Evolutionary conservation across 192 early-diverging fungal species (phyloP), one percentile per base, ranked within the genome.

Genomic region (Pecoramyces ruminantium): DNA sequence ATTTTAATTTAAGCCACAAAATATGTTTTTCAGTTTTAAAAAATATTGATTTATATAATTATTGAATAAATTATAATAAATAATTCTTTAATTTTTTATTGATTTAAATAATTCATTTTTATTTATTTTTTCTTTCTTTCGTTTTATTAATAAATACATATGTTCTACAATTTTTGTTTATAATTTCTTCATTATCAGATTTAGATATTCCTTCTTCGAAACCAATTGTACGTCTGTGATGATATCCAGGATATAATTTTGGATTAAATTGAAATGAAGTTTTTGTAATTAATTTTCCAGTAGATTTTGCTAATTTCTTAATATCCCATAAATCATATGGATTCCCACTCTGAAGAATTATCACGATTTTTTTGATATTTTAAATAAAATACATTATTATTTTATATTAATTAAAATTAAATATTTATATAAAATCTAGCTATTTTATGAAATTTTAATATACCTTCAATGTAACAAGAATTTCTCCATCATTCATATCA

Each of bases 151-250:
- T 88, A 90, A 96, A 96, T 29, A 92, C 83, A 85, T 90, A 92
- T 17, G 91, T 92, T 83, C 92, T 89, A 18, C 92, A 91, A 2
- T 84, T 84, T 81, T 91, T 89, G 77, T 88, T 82, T 6, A 83
- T 16, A 34, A 97, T 95, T 84, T 98, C 96, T 78, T 88, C 89
- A 84, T 98, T 98, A 12, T 86, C 90, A 9, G 84, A 86, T 30
- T 86, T 88, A 51, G 93, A 95, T 21, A 93, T 40, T 0, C 94
- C 94, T 29, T 96, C 90, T 83, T 95, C 91, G 84, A 93, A 97
- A 11, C 97, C 97, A n/a, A 99, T 91, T 8, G 97, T 99, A 77
- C 97, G 90, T 13, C 96, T 90, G 88, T 99, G 97, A 82, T 91
- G 87, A 82, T 99, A 99, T 13, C 93, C 94, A 9, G 94, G 93